phyloP scores from a whole-genome alignment of 169 alveolate genomes.

The Plasmodium relictum region DNA sequence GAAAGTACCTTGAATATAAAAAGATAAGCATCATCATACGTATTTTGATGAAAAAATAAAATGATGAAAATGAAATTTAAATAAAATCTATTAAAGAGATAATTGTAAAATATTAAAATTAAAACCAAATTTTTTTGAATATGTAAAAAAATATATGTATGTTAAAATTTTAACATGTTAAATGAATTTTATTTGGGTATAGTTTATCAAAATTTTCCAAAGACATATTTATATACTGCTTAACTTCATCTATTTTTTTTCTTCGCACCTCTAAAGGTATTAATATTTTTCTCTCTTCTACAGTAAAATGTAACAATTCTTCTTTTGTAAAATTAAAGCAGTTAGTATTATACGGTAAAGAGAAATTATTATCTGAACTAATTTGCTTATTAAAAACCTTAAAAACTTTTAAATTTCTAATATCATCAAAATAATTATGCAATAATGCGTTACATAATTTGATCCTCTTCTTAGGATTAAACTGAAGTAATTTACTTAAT shows the following conservation, averaged over 20 bases:
- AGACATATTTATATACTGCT: conserved; percentile 61
- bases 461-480: conserved; percentile 59
- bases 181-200: conserved; percentile 61
- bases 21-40: too few species aligned
- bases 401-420: conserved; percentile 40
- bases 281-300: conserved; percentile 68
- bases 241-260: conserved; percentile 39
- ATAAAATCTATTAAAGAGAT: too few species aligned
- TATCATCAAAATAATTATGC: conserved; percentile 66
- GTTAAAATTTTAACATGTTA: conserved; percentile 11
- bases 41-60: too few species aligned
- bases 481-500: conserved; percentile 31
- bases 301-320: conserved; percentile 59
- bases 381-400: conserved; percentile 8
- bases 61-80: too few species aligned
- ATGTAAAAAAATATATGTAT: too few species aligned
- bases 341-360: conserved; percentile 42
- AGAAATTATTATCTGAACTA: conserved; percentile 3
- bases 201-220: conserved; percentile 34
- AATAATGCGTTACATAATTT: conserved; percentile 47
- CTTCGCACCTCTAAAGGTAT: conserved; percentile 35
- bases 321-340: conserved; percentile 72
- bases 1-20: too few species aligned
- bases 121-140: too few species aligned
- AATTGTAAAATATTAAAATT: too few species aligned